Evolutionary conservation across 1,284 basidiomycete species (phyloP).

Genomic region (Fomitopsis betulina): DNA sequence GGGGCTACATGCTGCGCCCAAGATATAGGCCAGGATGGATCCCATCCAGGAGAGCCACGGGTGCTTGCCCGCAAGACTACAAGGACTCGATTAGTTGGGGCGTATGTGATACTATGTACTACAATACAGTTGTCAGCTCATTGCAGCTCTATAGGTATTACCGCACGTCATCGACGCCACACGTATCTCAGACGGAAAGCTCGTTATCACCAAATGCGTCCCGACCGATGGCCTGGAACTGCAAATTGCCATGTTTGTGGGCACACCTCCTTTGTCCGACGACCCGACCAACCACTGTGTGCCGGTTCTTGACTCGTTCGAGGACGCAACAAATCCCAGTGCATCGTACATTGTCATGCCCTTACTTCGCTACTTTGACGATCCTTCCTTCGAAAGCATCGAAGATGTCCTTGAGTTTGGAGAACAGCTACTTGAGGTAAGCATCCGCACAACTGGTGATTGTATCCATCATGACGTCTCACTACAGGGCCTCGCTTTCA

Average conservation of each 20-base stretch:
- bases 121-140: neutral
- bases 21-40: constrained; percentile 6
- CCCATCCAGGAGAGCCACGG: constrained; percentile 11
- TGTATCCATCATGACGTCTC: neutral
- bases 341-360: constrained; percentile 24
- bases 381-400: constrained; percentile 18
- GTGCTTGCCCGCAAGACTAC: constrained; percentile 1
- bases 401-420: constrained; percentile 27
- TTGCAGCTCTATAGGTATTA: neutral
- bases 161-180: constrained; percentile 24
- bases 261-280: constrained; percentile 1
- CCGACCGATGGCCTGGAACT: constrained; percentile 15
- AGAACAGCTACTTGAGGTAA: constrained; percentile 26
- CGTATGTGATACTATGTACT: neutral
- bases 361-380: constrained; percentile 15
- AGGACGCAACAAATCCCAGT: constrained; percentile 12
- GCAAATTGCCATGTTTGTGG: constrained; percentile 16
- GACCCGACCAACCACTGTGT: constrained; percentile 28
- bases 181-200: constrained; percentile 18
- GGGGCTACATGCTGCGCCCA: too few species aligned
- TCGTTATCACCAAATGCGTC: constrained; percentile 25
- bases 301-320: constrained; percentile 22
- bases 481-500: constrained; percentile 20
- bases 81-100: constrained; percentile 6
- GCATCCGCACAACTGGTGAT: neutral